Evolutionary conservation across 2,329 filamentous ascomycete species (phyloP), one percentile per base, ranked within the genome.

Genomic region (Metarhizium brunneum): DNA sequence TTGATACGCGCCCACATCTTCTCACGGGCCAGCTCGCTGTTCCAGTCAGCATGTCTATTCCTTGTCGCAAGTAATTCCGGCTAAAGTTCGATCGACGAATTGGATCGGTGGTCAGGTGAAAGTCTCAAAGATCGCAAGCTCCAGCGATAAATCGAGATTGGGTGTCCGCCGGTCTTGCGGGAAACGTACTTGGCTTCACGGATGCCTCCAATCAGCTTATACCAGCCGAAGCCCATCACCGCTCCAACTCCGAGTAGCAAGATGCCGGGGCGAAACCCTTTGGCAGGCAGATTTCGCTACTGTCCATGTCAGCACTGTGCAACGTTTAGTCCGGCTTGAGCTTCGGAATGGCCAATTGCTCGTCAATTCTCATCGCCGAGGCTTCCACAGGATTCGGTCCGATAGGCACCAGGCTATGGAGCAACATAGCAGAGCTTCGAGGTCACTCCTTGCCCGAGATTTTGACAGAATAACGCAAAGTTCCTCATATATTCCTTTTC

Each of bases 1-100:
- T 97, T 85, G 74, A 99, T 95, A 69, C 94, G 87, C 59, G 90
- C 84, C 94, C 94, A 99, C 84, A 96, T 94, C 80, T 97, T 99
- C 70, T 99, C 94, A 65, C 94, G 90, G 60, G 86, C 89, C 63
- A 96, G 86, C 75, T 99, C 94, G 69, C 92, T 96, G 66, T 56
- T 30, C 0, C 1, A 56, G 8, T 25, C 38, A 25, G 47, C 51
- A 35, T 3, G 29, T 30, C 29, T 36, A 18, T 29, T 36, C 32
- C 29, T 40, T 25, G 32, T 53, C 30, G 30, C 32, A 30, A 25
- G 14, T 20, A 8, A 7, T 45, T 45, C 42, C 18, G 38, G 5
- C 13, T 13, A 0, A 5, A 40, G 38, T 11, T 40, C 38, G 38
- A 40, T 16, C 14, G 13, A 40, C 38, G 38, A 13, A 13, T 40